Evolutionary conservation across 345 rosid genomes (phyloP).

Genomic region (Lumnitzera littorea): DNA sequence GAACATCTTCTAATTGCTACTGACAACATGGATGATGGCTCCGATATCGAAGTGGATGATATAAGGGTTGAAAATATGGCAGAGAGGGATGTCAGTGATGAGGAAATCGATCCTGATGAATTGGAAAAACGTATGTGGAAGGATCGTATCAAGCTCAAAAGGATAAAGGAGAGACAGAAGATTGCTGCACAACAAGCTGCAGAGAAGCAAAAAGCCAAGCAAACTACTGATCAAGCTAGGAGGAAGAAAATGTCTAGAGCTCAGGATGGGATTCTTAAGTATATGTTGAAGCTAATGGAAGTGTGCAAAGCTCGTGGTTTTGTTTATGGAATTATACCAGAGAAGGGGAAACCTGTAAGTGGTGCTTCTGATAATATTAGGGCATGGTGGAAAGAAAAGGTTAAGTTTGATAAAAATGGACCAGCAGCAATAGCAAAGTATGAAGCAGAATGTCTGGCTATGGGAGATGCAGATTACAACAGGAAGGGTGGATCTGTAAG

Average conservation of each 20-base stretch:
- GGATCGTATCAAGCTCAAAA: constrained; percentile 73
- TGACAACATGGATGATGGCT: constrained; percentile 29
- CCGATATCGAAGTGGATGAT: constrained; percentile 69
- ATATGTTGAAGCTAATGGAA: constrained; percentile 97
- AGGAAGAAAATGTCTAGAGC: constrained; percentile 99
- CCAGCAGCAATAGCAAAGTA: constrained; percentile 85
- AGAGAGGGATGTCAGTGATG: constrained; percentile 94
- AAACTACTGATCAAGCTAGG: constrained; percentile 79
- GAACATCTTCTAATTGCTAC: constrained; percentile 13
- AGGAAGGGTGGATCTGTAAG: constrained; percentile 51
- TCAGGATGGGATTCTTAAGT: constrained; percentile 96
- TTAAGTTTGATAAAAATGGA: constrained; percentile 92
- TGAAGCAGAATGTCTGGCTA: constrained; percentile 70
- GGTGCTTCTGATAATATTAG: constrained; percentile 91
- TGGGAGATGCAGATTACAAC: constrained; percentile 47
- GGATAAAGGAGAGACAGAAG: constrained; percentile 79
- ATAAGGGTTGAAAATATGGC: constrained; percentile 65
- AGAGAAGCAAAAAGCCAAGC: constrained; percentile 70
- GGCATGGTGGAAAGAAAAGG: constrained; percentile 99
- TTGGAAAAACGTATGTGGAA: constrained; percentile 96
- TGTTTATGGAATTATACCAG: constrained; percentile 94
- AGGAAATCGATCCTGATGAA: constrained; percentile 85
- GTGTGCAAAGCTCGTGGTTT: constrained; percentile 95
- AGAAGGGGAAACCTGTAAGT: constrained; percentile 90
- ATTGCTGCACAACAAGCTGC: constrained; percentile 59